These are phyloP conservation scores for Filobasidium floriforme DNA, from an alignment of 768 basidiomycete genomes.

Conservation along the genomic window DNA sequence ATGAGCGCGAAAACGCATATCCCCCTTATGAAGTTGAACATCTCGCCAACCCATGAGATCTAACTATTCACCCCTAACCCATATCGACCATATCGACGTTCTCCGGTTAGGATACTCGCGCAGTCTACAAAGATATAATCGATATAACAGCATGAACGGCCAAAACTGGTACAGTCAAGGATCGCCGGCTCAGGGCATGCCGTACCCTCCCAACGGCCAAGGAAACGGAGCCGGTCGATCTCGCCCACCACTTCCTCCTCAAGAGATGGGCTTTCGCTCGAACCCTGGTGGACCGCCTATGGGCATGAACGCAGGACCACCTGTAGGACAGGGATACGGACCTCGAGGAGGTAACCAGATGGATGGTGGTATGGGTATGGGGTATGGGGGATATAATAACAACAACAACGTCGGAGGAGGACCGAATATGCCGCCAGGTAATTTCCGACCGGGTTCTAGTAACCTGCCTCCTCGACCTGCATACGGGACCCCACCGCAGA, in stretches of 20 bases:
- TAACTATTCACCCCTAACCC: too few relatives aligned
- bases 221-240: neutral
- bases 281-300: too few relatives aligned
- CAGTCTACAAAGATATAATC: too few relatives aligned
- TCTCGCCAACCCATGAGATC: too few relatives aligned
- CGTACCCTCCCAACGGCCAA: neutral
- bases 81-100: too few relatives aligned
- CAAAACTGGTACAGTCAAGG: neutral
- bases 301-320: neutral
- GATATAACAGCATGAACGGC: neutral
- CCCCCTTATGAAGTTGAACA: too few relatives aligned
- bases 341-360: neutral
- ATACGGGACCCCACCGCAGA: too few relatives aligned
- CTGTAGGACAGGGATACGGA: neutral
- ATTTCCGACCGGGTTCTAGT: neutral
- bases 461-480: too few relatives aligned
- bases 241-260: neutral
- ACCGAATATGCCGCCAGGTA: neutral
- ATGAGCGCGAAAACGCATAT: too few relatives aligned
- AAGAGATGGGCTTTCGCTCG: neutral
- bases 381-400: too few relatives aligned
- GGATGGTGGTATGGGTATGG: neutral
- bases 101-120: too few relatives aligned
- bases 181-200: neutral
- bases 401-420: neutral